These are phyloP conservation scores for Plasmodium knowlesi DNA, from an alignment of 169 alveolate genomes.

Conservation along the genomic window DNA sequence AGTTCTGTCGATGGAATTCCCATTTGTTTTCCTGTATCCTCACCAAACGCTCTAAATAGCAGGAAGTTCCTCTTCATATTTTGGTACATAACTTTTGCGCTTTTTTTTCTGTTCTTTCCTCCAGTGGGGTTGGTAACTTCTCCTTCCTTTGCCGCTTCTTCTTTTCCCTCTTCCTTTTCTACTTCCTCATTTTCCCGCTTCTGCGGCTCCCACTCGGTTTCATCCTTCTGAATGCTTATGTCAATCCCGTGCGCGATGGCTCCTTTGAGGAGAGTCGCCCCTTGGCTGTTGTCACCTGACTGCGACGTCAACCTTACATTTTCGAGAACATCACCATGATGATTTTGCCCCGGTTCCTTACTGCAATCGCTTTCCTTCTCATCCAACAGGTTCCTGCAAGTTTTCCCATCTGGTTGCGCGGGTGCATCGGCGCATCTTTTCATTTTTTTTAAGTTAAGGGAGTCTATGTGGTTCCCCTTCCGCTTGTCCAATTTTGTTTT, in stretches of 20 bases:
- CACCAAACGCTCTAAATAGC: constrained; percentile 2
- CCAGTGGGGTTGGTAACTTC: neutral
- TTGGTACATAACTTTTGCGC: constrained; percentile 53
- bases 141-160: neutral
- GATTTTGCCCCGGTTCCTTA: neutral
- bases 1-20: neutral
- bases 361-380: neutral
- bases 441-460: neutral
- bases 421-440: neutral
- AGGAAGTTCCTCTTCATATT: constrained; percentile 53
- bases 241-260: too few species aligned
- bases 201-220: neutral
- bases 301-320: neutral
- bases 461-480: neutral
- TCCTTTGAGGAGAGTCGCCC: neutral
- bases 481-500: neutral
- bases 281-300: neutral
- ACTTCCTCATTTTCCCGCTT: too few species aligned
- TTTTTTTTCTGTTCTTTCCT: neutral
- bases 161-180: neutral
- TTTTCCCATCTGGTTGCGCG: neutral
- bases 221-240: neutral
- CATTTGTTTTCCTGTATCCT: neutral
- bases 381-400: neutral
- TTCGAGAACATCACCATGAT: neutral